Evolutionary conservation across 169 alveolate species (phyloP).

Genomic region (Cryptosporidium muris): DNA sequence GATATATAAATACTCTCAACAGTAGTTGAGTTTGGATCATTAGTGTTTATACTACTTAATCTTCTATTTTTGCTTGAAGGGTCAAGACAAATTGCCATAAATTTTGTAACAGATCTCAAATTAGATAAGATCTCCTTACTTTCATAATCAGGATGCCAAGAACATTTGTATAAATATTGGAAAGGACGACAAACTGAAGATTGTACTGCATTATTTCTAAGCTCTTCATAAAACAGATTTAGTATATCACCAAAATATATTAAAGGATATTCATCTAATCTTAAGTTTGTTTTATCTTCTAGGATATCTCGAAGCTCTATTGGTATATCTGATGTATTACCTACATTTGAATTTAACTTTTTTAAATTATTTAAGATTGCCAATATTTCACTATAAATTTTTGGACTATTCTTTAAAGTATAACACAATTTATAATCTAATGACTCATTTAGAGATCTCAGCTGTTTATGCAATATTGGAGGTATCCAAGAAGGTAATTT

Average conservation of each 20-base stretch:
- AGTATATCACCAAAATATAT: conserved; percentile 11
- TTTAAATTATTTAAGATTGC: too few relatives aligned
- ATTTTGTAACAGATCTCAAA: conserved; percentile 13
- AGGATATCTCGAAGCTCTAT: not conserved
- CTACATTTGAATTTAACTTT: too few relatives aligned
- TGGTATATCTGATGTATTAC: not conserved
- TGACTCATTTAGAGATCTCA: conserved; percentile 8
- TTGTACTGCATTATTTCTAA: not conserved
- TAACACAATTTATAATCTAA: conserved; percentile 43
- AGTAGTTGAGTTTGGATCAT: not conserved
- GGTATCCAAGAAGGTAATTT: conserved; percentile 66
- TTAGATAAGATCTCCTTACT: conserved; percentile 45
- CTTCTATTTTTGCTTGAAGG: not conserved
- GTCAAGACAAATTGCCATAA: not conserved
- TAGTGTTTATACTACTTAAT: conserved; percentile 9
- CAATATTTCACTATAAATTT: not conserved
- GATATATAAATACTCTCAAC: not conserved
- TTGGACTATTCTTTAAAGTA: conserved; percentile 32
- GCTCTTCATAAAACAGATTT: conserved; percentile 24
- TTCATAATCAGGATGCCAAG: conserved; percentile 61
- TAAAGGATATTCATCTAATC: conserved; percentile 5
- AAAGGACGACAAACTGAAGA: conserved; percentile 19
- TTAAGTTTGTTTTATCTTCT: not conserved
- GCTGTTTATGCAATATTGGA: conserved; percentile 46
- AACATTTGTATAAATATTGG: conserved; percentile 47